Percentiles rank a stretch among this genome's conserved stretches.
These are phyloP conservation scores for Trichoderma oligosporum DNA, from an alignment of 2,329 filamentous ascomycete species.

Conservation along the genomic window DNA sequence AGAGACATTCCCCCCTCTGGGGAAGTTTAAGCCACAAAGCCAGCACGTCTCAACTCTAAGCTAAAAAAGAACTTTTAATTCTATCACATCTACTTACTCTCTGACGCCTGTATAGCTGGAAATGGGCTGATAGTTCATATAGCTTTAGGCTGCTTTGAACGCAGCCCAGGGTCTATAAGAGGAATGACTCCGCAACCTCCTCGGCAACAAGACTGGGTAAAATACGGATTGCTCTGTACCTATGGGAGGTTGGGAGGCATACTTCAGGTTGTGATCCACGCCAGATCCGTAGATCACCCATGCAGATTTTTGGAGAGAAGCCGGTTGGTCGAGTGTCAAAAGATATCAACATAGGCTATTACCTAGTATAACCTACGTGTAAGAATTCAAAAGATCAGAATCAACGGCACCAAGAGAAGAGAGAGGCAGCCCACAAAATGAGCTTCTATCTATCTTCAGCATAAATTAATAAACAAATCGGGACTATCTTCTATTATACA, in stretches of 20 bases:
- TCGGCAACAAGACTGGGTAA: not conserved
- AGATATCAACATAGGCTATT: not conserved
- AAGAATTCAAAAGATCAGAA: not conserved
- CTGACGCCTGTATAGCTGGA: slow-evolving; percentile 4
- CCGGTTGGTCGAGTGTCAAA: not conserved
- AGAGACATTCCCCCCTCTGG: not conserved
- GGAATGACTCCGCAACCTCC: too few species aligned
- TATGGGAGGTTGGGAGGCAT: too few species aligned
- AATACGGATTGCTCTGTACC: not conserved
- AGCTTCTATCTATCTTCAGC: not conserved
- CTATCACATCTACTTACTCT: not conserved
- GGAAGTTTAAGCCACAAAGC: slow-evolving; percentile 2
- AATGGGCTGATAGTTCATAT: not conserved
- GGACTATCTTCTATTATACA: not conserved
- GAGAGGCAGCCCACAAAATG: slow-evolving; percentile 2
- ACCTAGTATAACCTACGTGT: not conserved
- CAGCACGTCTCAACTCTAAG: not conserved
- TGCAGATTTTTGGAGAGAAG: not conserved
- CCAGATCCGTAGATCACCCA: not conserved
- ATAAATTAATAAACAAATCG: not conserved
- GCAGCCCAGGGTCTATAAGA: too few species aligned
- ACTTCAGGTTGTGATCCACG: too few species aligned
- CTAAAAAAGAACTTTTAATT: not conserved
- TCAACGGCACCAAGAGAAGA: not conserved
- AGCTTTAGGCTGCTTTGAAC: not conserved